phyloP scores from a whole-genome alignment of 495 filamentous ascomycete species.

The Penicillium maclennaniae region DNA sequence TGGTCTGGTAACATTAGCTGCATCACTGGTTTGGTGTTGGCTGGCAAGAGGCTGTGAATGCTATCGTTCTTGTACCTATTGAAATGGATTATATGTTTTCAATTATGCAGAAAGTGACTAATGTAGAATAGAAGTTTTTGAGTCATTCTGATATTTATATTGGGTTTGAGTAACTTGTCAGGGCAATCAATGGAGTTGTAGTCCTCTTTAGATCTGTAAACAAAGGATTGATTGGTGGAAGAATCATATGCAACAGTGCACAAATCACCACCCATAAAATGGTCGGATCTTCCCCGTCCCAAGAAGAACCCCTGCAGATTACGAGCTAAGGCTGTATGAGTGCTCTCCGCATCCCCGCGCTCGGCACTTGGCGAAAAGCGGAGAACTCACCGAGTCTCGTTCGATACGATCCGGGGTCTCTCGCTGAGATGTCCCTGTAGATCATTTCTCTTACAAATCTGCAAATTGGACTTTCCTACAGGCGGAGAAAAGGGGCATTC shows the following conservation, averaged over 20 bases:
- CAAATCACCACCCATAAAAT: slow-evolving; percentile 15
- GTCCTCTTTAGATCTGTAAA: too few species aligned
- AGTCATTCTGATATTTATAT: too few species aligned
- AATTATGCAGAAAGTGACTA: not conserved
- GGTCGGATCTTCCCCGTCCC: slow-evolving; percentile 12
- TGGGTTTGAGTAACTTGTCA: not conserved
- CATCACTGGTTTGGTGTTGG: slow-evolving; percentile 27
- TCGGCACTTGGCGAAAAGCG: slow-evolving; percentile 13
- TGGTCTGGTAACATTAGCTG: slow-evolving; percentile 47
- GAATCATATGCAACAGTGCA: slow-evolving; percentile 1
- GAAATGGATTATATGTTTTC: not conserved
- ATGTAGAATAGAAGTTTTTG: too few species aligned
- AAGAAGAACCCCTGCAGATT: not conserved
- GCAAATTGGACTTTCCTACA: slow-evolving; percentile 16
- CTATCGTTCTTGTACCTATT: not conserved
- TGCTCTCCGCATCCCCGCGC: slow-evolving; percentile 13
- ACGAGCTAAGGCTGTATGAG: not conserved
- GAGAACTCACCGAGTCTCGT: slow-evolving; percentile 7
- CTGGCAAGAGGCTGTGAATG: slow-evolving; percentile 26
- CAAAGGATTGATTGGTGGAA: slow-evolving; percentile 18
- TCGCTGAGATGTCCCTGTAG: slow-evolving; percentile 2
- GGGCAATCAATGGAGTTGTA: not conserved
- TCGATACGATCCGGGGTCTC: not conserved
- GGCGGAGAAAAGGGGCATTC: slow-evolving; percentile 33
- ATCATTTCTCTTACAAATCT: not conserved